Base-by-base conservation (phyloP, 495 filamentous ascomycete genomes). In the Penicillium turbatum region DNA sequence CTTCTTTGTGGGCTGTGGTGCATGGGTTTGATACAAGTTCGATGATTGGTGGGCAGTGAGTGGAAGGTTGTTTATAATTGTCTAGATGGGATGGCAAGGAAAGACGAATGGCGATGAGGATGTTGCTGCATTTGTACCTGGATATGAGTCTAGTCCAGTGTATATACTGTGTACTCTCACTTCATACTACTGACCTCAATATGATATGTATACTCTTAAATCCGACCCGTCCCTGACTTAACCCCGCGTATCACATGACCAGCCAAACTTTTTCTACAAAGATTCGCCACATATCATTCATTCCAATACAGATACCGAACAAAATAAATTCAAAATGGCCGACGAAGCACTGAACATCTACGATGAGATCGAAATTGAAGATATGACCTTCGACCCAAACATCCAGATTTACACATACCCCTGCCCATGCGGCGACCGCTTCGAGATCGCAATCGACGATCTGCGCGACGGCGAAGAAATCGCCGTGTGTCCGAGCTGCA, bases 341-440 rank as follows among this genome's bases (percentile, higher is more conserved):
- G 86, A 88, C 62, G 83, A 85, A 35, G 71, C 78, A 41, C 66
- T 84, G 39, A 82, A 86, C 51, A 87, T 96, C 63, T 98, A 98
- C 78, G 93, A 98, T 71, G 92, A 98, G 72, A 90, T 98, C 74
- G 93, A 98, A 68, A 97, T 98, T 79, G 93, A 98, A 69, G 93
- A 98, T 69, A 95, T 97, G 88, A 93, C 89, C 65, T 98, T 83
- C 70, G 90, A 98, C 70, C 72, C 84, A 21, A 79, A 78, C 3
- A 77, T 89, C 17, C 84, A 95, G 69, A 84, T 95, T 63, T 98
- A 96, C 72, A 88, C 91, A 69, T 96, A 90, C 70, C 93, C 93
- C 13, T 98, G 93, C 67, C 93, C 93, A 0, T 98, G 93, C 70
- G 93, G 93, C 70, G 93, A 98, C 74, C 86, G 90, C 32, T 98